phyloP scores from a whole-genome alignment of 257 asterid genomes.

The Voacanga thouarsii region DNA sequence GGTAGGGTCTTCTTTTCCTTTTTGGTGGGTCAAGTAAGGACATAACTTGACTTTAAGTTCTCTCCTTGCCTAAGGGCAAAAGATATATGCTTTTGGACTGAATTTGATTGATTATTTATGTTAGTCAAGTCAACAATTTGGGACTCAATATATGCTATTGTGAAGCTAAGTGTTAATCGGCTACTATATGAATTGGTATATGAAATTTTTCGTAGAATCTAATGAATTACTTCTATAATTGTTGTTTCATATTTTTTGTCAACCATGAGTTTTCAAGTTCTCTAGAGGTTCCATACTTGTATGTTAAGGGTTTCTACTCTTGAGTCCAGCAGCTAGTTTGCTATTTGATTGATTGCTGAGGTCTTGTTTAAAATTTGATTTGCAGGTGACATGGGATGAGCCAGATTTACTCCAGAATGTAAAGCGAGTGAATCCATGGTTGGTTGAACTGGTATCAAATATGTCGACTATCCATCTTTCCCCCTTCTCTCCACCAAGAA shows the following conservation, averaged over 20 bases:
- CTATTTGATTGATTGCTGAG: neutral
- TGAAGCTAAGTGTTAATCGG: neutral
- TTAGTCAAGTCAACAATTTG: too few relatives aligned
- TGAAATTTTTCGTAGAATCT: neutral
- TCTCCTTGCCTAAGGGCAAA: neutral
- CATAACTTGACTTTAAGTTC: neutral
- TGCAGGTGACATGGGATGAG: too few relatives aligned
- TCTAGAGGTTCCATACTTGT: neutral
- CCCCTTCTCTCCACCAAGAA: too few relatives aligned
- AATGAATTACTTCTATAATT: neutral
- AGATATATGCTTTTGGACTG: neutral
- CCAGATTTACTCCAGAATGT: too few relatives aligned
- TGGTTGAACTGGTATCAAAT: too few relatives aligned
- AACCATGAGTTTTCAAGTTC: neutral
- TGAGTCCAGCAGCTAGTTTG: neutral
- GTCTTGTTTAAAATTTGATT: slow-evolving; percentile 1
- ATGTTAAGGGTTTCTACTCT: neutral
- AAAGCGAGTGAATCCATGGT: too few relatives aligned
- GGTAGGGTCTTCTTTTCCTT: neutral
- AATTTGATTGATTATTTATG: too few relatives aligned
- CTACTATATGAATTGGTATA: neutral
- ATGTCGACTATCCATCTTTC: too few relatives aligned
- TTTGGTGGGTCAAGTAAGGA: neutral
- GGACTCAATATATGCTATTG: neutral
- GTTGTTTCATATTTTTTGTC: neutral